A percentile compares a stretch with the other conserved stretches of the same genome.
Conservation (phyloP, 1,284 basidiomycete species). For the Flammula alnicola region DNA sequence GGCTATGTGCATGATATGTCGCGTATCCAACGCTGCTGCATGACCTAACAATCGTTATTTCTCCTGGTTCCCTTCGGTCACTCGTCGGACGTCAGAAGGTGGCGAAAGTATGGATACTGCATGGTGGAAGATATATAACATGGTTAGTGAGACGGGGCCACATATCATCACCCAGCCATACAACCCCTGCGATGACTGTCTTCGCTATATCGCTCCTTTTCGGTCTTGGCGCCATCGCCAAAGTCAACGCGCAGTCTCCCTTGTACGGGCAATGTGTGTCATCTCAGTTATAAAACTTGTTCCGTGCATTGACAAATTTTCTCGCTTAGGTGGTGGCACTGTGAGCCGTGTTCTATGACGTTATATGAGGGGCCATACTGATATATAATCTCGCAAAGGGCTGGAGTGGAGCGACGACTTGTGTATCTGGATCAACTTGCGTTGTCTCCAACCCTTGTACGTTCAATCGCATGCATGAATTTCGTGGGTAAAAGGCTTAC, state of each 20-base stretch:
- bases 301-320: background rate
- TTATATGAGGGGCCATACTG: background rate
- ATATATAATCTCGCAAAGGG: constrained; percentile 29
- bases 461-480: background rate
- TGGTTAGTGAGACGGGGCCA: background rate
- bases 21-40: too few species aligned
- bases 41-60: background rate
- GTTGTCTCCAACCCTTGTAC: constrained; percentile 35
- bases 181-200: constrained; percentile 11
- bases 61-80: constrained; percentile 14
- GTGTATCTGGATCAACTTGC: constrained; percentile 41
- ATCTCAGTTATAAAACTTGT: too few species aligned
- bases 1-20: background rate
- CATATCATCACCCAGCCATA: background rate
- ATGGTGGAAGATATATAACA: constrained; percentile 9
- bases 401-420: constrained; percentile 46
- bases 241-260: constrained; percentile 25
- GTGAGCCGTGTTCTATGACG: constrained; percentile 11
- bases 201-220: constrained; percentile 23
- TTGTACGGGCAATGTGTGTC: constrained; percentile 28
- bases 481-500: background rate
- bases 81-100: constrained; percentile 13
- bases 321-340: constrained; percentile 24
- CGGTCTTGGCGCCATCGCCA: constrained; percentile 19
- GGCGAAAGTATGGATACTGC: constrained; percentile 2